Percentiles rank a stretch among this genome's conserved stretches.
These are phyloP conservation scores for Cystobasidium tubakii DNA, from an alignment of 768 basidiomycete genomes.

Conservation along the genomic window DNA sequence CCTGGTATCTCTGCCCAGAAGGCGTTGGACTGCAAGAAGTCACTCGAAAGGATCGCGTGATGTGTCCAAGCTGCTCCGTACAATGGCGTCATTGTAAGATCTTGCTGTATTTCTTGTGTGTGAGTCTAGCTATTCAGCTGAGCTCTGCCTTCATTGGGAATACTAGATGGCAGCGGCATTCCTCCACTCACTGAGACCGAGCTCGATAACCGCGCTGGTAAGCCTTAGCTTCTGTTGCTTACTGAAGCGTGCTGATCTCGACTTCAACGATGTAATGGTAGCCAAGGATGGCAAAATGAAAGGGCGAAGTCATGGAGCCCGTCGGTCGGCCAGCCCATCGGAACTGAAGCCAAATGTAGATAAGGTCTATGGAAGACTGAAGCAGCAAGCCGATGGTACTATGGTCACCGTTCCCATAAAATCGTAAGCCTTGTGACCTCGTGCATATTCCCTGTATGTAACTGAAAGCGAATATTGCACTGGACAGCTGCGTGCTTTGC, in stretches of 20 bases:
- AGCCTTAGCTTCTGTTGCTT: background rate
- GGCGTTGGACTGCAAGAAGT: conserved; percentile 29
- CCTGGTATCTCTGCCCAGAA: conserved; percentile 45
- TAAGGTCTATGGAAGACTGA: background rate
- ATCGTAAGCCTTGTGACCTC: background rate
- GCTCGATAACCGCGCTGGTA: conserved; percentile 5
- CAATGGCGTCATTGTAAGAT: conserved; percentile 45
- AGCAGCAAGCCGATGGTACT: background rate
- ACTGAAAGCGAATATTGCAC: background rate
- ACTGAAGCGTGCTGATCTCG: background rate
- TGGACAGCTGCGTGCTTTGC: conserved; percentile 30
- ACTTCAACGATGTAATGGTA: background rate
- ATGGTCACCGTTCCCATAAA: background rate
- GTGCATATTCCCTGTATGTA: no score
- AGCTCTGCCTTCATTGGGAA: background rate
- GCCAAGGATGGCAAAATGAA: conserved; percentile 26
- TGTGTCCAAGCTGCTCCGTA: conserved; percentile 44
- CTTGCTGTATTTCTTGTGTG: background rate
- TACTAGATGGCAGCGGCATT: conserved; percentile 32
- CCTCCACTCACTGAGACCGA: background rate
- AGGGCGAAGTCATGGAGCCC: background rate
- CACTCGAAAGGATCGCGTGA: conserved; percentile 31
- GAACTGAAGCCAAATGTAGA: background rate
- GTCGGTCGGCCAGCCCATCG: conserved; percentile 2
- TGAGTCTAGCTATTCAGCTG: background rate